Evolutionary conservation across 495 filamentous ascomycete species (phyloP).

Genomic region (Umbilicaria muhlenbergii): DNA sequence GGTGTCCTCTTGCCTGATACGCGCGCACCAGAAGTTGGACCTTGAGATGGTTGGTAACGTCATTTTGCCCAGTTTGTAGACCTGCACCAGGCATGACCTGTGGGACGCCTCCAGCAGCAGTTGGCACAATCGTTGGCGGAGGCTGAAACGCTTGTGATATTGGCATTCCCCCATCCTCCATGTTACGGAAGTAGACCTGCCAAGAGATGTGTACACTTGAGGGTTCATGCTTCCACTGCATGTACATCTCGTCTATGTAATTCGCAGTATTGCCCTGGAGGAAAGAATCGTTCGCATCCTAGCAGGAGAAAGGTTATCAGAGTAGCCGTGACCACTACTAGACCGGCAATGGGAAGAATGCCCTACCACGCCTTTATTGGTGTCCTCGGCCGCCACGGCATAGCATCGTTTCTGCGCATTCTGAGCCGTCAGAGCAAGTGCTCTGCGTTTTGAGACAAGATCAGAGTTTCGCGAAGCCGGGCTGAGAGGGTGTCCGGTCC

Average conservation of each 20-base stretch:
- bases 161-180: conserved; percentile 95
- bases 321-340: background rate
- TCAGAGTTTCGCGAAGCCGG: background rate
- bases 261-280: conserved; percentile 88
- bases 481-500: conserved; percentile 17
- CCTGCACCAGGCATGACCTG: conserved; percentile 54
- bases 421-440: conserved; percentile 25
- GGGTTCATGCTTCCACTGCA: conserved; percentile 90
- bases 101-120: conserved; percentile 63
- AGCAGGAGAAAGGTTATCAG: conserved; percentile 8
- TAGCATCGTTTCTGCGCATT: conserved; percentile 33
- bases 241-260: conserved; percentile 99
- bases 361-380: conserved; percentile 34
- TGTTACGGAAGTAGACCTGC: conserved; percentile 99
- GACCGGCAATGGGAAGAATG: background rate
- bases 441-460: conserved; percentile 1
- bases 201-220: conserved; percentile 92
- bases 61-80: conserved; percentile 50
- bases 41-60: conserved; percentile 94
- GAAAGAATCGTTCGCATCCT: conserved; percentile 89
- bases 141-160: conserved; percentile 93
- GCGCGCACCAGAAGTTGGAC: conserved; percentile 92
- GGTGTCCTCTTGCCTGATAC: conserved; percentile 94
- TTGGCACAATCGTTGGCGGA: conserved; percentile 78
- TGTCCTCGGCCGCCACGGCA: conserved; percentile 40